phyloP scores from a whole-genome alignment of 2,329 filamentous ascomycete species.

The Plectosphaerella plurivora region DNA sequence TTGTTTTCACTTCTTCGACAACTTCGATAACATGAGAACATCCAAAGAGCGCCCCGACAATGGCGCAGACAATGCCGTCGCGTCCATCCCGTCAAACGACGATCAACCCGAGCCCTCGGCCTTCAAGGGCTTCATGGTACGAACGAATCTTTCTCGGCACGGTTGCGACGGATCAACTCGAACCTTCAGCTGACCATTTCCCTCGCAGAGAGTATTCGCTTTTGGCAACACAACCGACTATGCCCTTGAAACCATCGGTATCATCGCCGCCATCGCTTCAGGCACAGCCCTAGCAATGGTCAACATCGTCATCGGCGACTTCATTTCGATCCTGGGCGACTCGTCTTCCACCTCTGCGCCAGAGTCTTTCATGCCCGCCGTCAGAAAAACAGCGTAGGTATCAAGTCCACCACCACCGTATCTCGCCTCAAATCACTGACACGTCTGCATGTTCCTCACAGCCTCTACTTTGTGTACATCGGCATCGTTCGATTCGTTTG shows the following conservation, averaged over 20 bases:
- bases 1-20: no score
- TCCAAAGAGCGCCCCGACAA: no score
- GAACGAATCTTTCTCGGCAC: no score
- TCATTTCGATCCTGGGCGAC: neutral
- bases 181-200: no score
- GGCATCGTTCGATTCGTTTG: slow-evolving; percentile 38
- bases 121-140: no score
- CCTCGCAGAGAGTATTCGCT: slow-evolving; percentile 20
- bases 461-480: slow-evolving; percentile 44
- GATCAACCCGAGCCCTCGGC: no score
- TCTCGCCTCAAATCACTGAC: neutral
- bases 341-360: slow-evolving; percentile 6
- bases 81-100: no score
- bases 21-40: no score
- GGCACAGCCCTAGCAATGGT: slow-evolving; percentile 1
- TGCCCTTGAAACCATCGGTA: neutral
- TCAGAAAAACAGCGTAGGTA: slow-evolving; percentile 3
- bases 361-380: slow-evolving; percentile 13
- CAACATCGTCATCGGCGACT: slow-evolving; percentile 1
- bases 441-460: no score
- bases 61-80: no score
- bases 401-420: neutral
- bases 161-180: no score
- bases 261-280: slow-evolving; percentile 2
- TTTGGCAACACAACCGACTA: slow-evolving; percentile 12